Evolutionary conservation across 202 grass and related monocot genomes (phyloP), one percentile per base, ranked within the genome.

Genomic region (Musa balbisiana): DNA sequence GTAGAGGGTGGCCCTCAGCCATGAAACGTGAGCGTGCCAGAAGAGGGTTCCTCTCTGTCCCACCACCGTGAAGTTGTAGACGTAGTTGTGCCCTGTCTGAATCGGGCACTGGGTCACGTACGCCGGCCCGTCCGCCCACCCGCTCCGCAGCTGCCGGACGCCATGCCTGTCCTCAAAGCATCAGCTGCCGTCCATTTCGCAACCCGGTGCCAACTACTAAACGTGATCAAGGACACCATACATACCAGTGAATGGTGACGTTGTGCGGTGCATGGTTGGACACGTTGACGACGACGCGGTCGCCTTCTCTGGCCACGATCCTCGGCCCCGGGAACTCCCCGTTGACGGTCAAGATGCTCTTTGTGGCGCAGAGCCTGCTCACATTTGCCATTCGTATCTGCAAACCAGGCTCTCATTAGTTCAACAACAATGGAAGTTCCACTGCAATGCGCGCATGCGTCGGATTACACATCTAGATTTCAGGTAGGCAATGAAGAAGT

Each of bases 1-100:
- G 73, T 96, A 62, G 19, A 96, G 55, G 19, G 86, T 96, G 72
- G 86, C 67, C 1, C 92, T 83, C 23, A 96, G 80, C 89, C 91
- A 91, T 21, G 91, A 95, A 71, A 91, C 66, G 75, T 95, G 91
- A 0, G 85, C 91, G 76, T 94, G 91, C 91, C 91, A 94, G 80
- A 83, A 94, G 63, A 94, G 83, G 58, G 91, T 90, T 3, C 91
- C 91, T 13, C 92, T 83, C 75, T 96, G 92, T 0, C 86, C 86
- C 0, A 79, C 16, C 52, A 96, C 76, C 13, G 52, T 79, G 84
- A 89, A 96, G 3, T 79, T 74, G 79, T 92, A 92, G 3, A 89
- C 79, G 60, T 84, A 92, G 81, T 83, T 86, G 5, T 53, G 67
- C 0, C 89, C 89, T 0, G 84, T 80, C 80, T 84, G 86, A 72